A percentile compares a stretch with the other conserved stretches of the same genome.
These are phyloP conservation scores for Murraya paniculata DNA, from an alignment of 345 rosid species.

Conservation along the genomic window DNA sequence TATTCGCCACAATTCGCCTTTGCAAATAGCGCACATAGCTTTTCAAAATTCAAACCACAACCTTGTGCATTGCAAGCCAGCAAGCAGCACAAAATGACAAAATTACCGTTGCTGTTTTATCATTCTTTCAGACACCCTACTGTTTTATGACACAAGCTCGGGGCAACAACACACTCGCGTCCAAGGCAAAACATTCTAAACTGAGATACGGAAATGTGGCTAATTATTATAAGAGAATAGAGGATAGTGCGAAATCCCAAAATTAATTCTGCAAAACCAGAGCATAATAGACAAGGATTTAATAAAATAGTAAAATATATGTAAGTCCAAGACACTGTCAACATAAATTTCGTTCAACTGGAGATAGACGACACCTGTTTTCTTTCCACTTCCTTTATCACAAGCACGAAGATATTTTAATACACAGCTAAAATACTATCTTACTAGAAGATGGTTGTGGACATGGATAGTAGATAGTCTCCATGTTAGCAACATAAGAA, in stretches of 20 bases:
- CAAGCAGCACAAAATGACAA: too few relatives aligned
- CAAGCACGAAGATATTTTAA: constrained; percentile 14
- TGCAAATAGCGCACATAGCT: too few relatives aligned
- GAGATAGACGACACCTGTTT: constrained; percentile 8
- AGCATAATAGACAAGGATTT: background rate
- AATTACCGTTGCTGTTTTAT: too few relatives aligned
- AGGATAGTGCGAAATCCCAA: background rate
- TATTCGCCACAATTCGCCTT: too few relatives aligned
- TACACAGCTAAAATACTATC: constrained; percentile 19
- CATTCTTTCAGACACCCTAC: too few relatives aligned
- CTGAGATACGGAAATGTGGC: too few relatives aligned
- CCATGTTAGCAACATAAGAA: constrained; percentile 14
- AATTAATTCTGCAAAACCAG: background rate
- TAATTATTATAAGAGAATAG: background rate
- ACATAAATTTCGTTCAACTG: constrained; percentile 9
- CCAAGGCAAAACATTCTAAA: too few relatives aligned
- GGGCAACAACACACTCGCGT: too few relatives aligned
- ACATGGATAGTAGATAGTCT: constrained; percentile 14
- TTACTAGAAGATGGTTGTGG: constrained; percentile 17
- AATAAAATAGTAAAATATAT: constrained; percentile 5
- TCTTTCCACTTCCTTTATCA: constrained; percentile 8
- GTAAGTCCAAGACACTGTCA: constrained; percentile 18
- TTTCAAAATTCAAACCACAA: too few relatives aligned
- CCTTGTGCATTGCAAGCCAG: too few relatives aligned
- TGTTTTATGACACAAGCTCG: too few relatives aligned